These are phyloP conservation scores for Aegle marmelos DNA, from an alignment of 345 rosid species.

Conservation along the genomic window DNA sequence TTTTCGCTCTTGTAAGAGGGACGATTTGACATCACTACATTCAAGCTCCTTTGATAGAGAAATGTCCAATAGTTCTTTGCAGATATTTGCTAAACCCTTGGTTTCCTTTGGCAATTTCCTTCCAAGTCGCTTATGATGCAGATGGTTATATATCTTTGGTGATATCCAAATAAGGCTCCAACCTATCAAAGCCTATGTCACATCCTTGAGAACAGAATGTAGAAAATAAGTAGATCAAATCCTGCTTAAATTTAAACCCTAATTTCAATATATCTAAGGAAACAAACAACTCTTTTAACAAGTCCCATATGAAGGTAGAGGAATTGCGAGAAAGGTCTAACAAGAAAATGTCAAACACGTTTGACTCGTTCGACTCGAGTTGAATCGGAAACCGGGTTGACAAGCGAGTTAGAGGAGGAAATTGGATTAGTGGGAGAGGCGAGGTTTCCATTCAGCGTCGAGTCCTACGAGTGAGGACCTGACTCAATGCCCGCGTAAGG, in stretches of 20 bases:
- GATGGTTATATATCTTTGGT: constrained; percentile 42
- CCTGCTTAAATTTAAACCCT: constrained; percentile 86
- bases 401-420: constrained; percentile 87
- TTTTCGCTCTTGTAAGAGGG: constrained; percentile 93
- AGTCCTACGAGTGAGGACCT: constrained; percentile 62
- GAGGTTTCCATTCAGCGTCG: constrained; percentile 93
- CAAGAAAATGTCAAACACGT: constrained; percentile 54
- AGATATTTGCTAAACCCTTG: constrained; percentile 71
- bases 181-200: constrained; percentile 67
- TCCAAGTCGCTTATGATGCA: constrained; percentile 61
- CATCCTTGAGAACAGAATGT: constrained; percentile 71
- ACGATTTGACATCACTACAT: constrained; percentile 94
- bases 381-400: constrained; percentile 27
- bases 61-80: constrained; percentile 62
- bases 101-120: constrained; percentile 56
- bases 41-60: constrained; percentile 92
- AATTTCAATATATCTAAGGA: constrained; percentile 77
- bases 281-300: constrained; percentile 50
- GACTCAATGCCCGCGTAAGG: constrained; percentile 47
- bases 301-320: constrained; percentile 59
- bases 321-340: constrained; percentile 59
- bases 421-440: constrained; percentile 30
- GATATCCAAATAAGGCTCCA: constrained; percentile 85
- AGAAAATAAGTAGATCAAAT: constrained; percentile 71
- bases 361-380: constrained; percentile 27